Evolutionary conservation across 2,329 filamentous ascomycete genomes (phyloP), one percentile per base, ranked within the genome.

Genomic region (Lasiodiplodia hormozganensis): DNA sequence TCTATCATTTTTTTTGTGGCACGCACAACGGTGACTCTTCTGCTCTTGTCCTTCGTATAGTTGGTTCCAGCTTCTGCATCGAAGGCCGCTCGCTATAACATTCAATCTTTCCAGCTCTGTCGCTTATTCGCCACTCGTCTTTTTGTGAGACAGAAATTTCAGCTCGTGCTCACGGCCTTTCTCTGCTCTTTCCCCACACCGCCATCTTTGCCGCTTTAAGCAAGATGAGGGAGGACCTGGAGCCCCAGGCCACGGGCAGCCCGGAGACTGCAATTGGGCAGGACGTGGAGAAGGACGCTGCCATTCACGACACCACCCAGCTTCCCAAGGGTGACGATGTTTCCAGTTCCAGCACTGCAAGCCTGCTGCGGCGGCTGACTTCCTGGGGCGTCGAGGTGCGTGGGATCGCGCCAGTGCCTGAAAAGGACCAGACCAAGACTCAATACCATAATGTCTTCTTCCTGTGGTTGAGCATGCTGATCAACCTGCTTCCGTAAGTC

Each of bases 401-500:
- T 69, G 88, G 88, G 4, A 82, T 88, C 72, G 82, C 82, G 68
- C 88, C 88, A 0, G 85, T 90, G 25, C 85, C 86, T 1, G 70
- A 83, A 25, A 83, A 87, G 66, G 79, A 86, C 70, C 81, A 87
- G 52, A 88, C 82, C 1, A 82, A 86, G 70, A 87, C 80, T 10
- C 80, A 82, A 43, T 86, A 86, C 71, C 81, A 81, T 75, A 86
- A 87, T 70, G 80, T 89, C 56, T 89, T 89, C 73, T 88, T 86
- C 3, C 80, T 89, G 28, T 89, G 88, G 81, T 87, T 88, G 73
- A 87, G 85, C 23, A 83, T 87, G 69, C 82, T 87, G 68, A 80
- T 86, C 53, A 88, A 85, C 73, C 80, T 88, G 8, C 74, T 89
- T 38, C 87, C 87, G 87, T 89, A 74, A 76, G 86, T 36, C 23